These are phyloP conservation scores for Aspergillus leporis DNA, from an alignment of 495 filamentous ascomycete species.

Conservation along the genomic window DNA sequence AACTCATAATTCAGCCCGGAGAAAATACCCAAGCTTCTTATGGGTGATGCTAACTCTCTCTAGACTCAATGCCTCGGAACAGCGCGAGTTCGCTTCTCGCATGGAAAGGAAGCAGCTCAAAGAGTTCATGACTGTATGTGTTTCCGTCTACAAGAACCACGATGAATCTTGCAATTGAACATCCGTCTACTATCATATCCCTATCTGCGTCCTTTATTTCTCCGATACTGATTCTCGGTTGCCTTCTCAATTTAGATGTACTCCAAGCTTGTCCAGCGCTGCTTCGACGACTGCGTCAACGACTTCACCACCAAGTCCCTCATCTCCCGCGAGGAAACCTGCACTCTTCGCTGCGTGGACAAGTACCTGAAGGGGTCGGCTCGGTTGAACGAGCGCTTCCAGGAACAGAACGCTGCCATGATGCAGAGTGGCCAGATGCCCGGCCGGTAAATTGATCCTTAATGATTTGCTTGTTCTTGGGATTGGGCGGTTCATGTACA, in stretches of 20 bases:
- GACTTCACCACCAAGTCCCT: slow-evolving; percentile 98
- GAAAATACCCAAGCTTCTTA: too few relatives aligned
- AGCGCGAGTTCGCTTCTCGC: slow-evolving; percentile 85
- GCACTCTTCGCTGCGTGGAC: slow-evolving; percentile 89
- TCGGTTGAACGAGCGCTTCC: slow-evolving; percentile 85
- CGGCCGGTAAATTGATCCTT: slow-evolving; percentile 35
- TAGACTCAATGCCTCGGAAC: slow-evolving; percentile 75
- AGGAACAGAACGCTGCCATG: slow-evolving; percentile 90
- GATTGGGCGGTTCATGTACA: slow-evolving; percentile 19
- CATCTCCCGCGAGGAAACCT: slow-evolving; percentile 79
- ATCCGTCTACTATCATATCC: not conserved
- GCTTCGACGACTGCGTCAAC: slow-evolving; percentile 95
- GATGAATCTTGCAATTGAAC: not conserved
- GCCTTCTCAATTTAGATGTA: slow-evolving; percentile 68
- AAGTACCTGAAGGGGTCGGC: slow-evolving; percentile 89
- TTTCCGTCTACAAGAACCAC: not conserved
- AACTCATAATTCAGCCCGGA: not conserved
- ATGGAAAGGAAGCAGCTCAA: slow-evolving; percentile 98
- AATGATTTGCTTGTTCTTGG: slow-evolving; percentile 14
- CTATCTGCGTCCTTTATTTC: slow-evolving; percentile 3
- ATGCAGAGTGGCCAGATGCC: slow-evolving; percentile 64
- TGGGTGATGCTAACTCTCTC: slow-evolving; percentile 15
- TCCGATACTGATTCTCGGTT: not conserved
- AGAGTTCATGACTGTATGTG: slow-evolving; percentile 91
- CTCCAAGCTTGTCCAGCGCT: slow-evolving; percentile 89